phyloP scores from a whole-genome alignment of 148 eudicot species.

The Rhododendron kiyosumense region DNA sequence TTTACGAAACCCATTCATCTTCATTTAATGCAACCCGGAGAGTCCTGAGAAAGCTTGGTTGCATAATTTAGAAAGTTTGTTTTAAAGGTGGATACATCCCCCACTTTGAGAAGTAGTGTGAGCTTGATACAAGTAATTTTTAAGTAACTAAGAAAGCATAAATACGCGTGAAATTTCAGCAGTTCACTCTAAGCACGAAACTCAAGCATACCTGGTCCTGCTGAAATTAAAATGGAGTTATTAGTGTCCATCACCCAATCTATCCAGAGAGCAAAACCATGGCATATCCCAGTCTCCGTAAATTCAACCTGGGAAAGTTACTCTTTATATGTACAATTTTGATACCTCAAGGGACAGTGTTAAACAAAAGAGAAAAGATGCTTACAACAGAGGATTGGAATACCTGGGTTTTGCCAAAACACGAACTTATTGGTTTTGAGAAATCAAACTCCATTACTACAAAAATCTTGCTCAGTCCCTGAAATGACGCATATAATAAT shows the following conservation, averaged over 20 bases:
- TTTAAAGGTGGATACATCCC: not conserved
- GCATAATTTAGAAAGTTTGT: not conserved
- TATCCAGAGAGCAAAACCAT: conserved; percentile 90
- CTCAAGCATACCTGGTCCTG: conserved; percentile 72
- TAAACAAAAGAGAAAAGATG: not conserved
- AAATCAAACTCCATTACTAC: conserved; percentile 81
- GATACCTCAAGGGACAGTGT: not conserved
- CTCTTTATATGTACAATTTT: not conserved
- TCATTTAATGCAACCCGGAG: not conserved
- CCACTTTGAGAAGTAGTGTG: not conserved
- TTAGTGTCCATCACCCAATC: conserved; percentile 75
- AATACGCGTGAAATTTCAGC: not conserved
- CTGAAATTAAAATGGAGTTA: conserved; percentile 41
- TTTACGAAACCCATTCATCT: not conserved
- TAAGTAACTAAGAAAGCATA: not conserved
- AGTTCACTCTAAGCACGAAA: not conserved
- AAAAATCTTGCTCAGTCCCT: conserved; percentile 58
- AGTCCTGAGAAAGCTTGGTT: not conserved
- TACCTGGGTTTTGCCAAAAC: conserved; percentile 65
- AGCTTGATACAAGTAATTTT: not conserved
- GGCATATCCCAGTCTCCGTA: conserved; percentile 56
- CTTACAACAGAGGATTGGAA: not conserved
- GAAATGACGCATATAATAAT: conserved; percentile 7
- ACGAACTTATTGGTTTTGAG: conserved; percentile 47
- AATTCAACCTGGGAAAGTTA: conserved; percentile 50